These are phyloP conservation scores for Austroboletus olivaceoglutinosus DNA, from an alignment of 1,284 basidiomycete genomes.

Conservation along the genomic window DNA sequence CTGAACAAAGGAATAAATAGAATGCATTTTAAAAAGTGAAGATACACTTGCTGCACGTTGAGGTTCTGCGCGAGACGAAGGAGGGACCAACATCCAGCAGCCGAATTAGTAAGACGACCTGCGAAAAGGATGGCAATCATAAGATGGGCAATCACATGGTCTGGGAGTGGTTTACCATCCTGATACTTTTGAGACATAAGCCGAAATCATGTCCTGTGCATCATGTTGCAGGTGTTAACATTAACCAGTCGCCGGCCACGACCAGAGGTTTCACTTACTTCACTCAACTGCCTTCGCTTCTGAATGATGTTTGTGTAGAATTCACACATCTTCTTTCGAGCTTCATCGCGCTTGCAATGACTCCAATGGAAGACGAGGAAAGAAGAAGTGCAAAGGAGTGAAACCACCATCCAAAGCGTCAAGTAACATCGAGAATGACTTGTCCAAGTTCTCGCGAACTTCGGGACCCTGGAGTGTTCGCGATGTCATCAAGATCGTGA, in stretches of 20 bases:
- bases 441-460: slow-evolving; percentile 78
- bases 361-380: slow-evolving; percentile 90
- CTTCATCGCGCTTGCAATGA: slow-evolving; percentile 84
- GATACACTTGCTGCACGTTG: slow-evolving; percentile 65
- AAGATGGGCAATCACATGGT: slow-evolving; percentile 95
- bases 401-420: slow-evolving; percentile 92
- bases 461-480: slow-evolving; percentile 93
- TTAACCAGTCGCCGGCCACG: not conserved
- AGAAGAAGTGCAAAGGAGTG: slow-evolving; percentile 91
- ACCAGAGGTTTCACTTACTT: slow-evolving; percentile 33
- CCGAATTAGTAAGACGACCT: slow-evolving; percentile 97
- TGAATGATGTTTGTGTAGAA: slow-evolving; percentile 91
- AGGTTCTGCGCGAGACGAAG: slow-evolving; percentile 84
- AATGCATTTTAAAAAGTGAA: not conserved
- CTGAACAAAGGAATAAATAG: slow-evolving; percentile 36
- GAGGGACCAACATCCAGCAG: slow-evolving; percentile 91
- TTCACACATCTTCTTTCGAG: slow-evolving; percentile 91
- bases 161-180: slow-evolving; percentile 74
- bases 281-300: slow-evolving; percentile 61
- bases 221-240: slow-evolving; percentile 38
- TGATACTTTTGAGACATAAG: slow-evolving; percentile 87
- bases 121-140: slow-evolving; percentile 97
- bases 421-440: slow-evolving; percentile 84
- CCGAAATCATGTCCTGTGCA: slow-evolving; percentile 89
- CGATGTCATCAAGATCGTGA: slow-evolving; percentile 94